Conservation (phyloP, 2,329 filamentous ascomycete species). For the Aspergillus carbonarius region DNA sequence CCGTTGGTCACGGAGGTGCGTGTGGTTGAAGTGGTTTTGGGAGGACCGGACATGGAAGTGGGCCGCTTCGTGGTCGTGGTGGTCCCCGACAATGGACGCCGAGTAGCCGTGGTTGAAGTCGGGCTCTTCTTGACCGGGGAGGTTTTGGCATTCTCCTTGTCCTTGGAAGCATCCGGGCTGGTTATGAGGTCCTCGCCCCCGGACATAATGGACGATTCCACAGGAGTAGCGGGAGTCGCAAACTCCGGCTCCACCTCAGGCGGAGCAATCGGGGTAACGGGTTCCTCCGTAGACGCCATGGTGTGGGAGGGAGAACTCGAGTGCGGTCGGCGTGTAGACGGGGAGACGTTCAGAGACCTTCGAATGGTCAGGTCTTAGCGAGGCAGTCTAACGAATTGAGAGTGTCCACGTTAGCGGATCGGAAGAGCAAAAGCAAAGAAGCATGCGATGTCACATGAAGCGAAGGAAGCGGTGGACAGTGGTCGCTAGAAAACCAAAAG, state of each 20-base stretch:
- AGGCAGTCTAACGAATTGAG: conserved; percentile 15
- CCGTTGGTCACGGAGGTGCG: conserved; percentile 33
- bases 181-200: conserved; percentile 34
- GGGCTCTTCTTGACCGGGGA: conserved; percentile 36
- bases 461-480: background rate
- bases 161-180: conserved; percentile 36
- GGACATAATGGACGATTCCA: conserved; percentile 34
- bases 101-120: conserved; percentile 24
- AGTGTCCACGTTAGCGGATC: conserved; percentile 14
- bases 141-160: conserved; percentile 33
- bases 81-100: conserved; percentile 37
- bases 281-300: conserved; percentile 39
- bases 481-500: background rate
- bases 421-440: conserved; percentile 1
- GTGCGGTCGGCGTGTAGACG: background rate
- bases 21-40: conserved; percentile 29
- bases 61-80: conserved; percentile 38
- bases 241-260: conserved; percentile 31
- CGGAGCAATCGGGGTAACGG: conserved; percentile 25
- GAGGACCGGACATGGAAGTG: conserved; percentile 32
- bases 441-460: background rate
- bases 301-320: conserved; percentile 5
- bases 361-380: conserved; percentile 6
- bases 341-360: background rate
- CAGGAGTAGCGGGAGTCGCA: conserved; percentile 35